Evolutionary conservation across 2,329 filamentous ascomycete genomes (phyloP), one percentile per base, ranked within the genome.

Genomic region (Aspergillus viridinutans): DNA sequence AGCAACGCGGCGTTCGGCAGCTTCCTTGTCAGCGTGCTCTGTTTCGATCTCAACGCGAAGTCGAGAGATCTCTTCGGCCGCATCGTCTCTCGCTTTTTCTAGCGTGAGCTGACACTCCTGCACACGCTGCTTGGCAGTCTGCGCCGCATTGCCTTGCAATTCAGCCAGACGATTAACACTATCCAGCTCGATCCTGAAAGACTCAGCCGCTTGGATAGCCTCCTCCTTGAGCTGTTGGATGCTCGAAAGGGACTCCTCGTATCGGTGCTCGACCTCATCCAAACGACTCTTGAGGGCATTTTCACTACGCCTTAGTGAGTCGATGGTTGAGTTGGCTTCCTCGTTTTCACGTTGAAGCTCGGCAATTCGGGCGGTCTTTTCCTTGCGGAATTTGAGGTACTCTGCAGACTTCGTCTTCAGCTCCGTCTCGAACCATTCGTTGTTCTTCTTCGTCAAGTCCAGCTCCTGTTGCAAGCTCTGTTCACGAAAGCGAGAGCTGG

Each of bases 381-480:
- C 94, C 71, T 96, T 97, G 61, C 94, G 86, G 74, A 90, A 93
- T 69, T 92, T 96, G 63, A 93, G 84, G 50, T 91, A 86, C 71
- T 99, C 94, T 8, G 87, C 85, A 60, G 85, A 88, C 77, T 96
- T 96, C 0, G 90, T 92, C 78, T 96, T 93, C 23, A 97, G 83
- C 73, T 99, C 94, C 45, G 83, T 86, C 69, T 97, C 91, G 55
- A 94, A 88, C 90, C 92, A 99, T 66, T 97, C 93, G 62, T 90
- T 90, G 77, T 92, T 96, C 68, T 89, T 89, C 71, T 91, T 92
- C 20, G 93, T 85, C 55, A 95, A 81, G 45, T 96, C 91, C 38
- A 97, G 82, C 72, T 97, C 92, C 72, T 97, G 92, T 73, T 94
- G 87, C 12, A 97, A 79, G 29, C 87, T 89, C 69, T 97, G 91